Percentiles rank a stretch among this genome's conserved stretches.
Conservation (phyloP, 2,329 filamentous ascomycete species). For the Bisporella sp. region DNA sequence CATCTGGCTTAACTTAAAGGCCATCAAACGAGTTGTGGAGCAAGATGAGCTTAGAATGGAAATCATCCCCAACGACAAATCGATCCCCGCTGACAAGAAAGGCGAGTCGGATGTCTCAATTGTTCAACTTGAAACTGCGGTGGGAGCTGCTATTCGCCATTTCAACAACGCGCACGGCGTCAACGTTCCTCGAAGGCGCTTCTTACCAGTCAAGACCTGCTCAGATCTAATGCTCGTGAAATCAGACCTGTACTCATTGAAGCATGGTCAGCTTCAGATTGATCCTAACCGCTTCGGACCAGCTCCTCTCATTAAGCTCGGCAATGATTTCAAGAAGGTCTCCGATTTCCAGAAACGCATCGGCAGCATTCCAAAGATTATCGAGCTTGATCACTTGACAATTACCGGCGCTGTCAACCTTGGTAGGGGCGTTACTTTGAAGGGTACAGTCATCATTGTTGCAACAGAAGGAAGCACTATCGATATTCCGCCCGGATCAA, state of each 20-base stretch:
- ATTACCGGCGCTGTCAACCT: conserved; percentile 97
- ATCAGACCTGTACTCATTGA: conserved; percentile 96
- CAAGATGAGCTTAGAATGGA: conserved; percentile 98
- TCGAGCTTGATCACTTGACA: conserved; percentile 90
- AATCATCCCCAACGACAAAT: conserved; percentile 99
- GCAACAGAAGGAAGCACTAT: conserved; percentile 97
- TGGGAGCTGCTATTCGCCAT: conserved; percentile 96
- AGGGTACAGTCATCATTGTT: conserved; percentile 98
- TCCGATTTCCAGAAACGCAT: conserved; percentile 92
- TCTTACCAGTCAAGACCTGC: conserved; percentile 99
- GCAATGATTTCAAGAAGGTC: conserved; percentile 99
- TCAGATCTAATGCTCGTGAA: conserved; percentile 99
- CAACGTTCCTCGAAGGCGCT: conserved; percentile 94
- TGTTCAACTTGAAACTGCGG: conserved; percentile 96
- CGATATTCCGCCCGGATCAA: conserved; percentile 91
- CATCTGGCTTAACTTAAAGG: conserved; percentile 98
- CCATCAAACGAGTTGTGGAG: conserved; percentile 97
- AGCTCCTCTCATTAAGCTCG: conserved; percentile 96
- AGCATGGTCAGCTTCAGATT: conserved; percentile 97
- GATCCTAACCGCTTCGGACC: conserved; percentile 95
- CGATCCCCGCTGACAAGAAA: conserved; percentile 98
- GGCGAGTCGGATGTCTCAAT: conserved; percentile 97
- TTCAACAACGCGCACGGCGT: conserved; percentile 98
- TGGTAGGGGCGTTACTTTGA: conserved; percentile 88
- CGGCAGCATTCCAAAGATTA: conserved; percentile 80